phyloP scores from a whole-genome alignment of 2,329 filamentous ascomycete genomes.

The Aspergillus tubingensis region DNA sequence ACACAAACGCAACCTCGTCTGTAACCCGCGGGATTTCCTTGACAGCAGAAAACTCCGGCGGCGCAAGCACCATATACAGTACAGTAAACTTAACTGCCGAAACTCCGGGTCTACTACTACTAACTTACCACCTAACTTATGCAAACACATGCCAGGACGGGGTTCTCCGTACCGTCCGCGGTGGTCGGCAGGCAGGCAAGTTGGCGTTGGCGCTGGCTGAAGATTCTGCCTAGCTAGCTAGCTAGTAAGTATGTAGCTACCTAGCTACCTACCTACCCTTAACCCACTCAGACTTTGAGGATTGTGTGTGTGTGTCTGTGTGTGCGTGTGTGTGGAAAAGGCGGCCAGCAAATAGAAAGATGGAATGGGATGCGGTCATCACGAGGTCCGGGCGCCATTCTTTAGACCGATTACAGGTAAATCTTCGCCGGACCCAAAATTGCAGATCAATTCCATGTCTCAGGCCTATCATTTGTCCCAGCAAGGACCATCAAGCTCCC shows the following conservation, averaged over 20 bases:
- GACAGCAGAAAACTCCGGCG: not conserved
- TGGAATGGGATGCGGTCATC: slow-evolving; percentile 7
- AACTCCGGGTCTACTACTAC: not conserved
- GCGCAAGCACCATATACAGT: not conserved
- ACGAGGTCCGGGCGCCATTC: slow-evolving; percentile 8
- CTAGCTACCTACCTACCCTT: not conserved
- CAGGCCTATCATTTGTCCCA: slow-evolving; percentile 2
- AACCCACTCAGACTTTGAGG: not conserved
- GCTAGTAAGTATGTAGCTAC: not conserved
- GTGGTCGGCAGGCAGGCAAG: not conserved
- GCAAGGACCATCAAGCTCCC: not conserved
- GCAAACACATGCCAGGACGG: not conserved
- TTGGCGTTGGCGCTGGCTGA: not conserved
- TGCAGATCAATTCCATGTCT: slow-evolving; percentile 10
- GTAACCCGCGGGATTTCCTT: not conserved
- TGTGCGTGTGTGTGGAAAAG: too few relatives aligned
- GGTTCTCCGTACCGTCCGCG: not conserved
- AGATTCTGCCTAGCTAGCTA: not conserved
- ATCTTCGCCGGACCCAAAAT: not conserved
- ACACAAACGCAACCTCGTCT: not conserved
- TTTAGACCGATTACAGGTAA: slow-evolving; percentile 5
- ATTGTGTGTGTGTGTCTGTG: too few relatives aligned
- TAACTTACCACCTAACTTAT: not conserved
- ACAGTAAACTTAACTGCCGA: not conserved
- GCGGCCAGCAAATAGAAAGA: not conserved